Conservation (phyloP, 352 stramenopile genomes). For the Phytopythium helicoides region DNA sequence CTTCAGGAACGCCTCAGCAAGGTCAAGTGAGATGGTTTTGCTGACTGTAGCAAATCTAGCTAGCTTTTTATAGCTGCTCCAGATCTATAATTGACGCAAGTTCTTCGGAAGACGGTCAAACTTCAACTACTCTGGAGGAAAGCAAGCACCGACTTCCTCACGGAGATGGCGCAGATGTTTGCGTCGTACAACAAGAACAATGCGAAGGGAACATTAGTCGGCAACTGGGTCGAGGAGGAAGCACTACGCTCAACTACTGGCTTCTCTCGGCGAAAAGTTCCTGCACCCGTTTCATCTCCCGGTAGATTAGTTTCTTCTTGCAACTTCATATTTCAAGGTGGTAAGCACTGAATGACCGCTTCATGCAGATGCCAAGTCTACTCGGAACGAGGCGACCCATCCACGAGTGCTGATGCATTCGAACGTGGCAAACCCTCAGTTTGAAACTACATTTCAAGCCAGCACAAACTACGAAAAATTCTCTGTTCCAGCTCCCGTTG, state of each 20-base stretch:
- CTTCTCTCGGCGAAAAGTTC: constrained; percentile 55
- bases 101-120: too few relatives aligned
- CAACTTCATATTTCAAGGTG: too few relatives aligned
- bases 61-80: too few relatives aligned
- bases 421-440: constrained; percentile 17
- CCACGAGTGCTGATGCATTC: constrained; percentile 50
- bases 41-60: too few relatives aligned
- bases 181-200: constrained; percentile 85
- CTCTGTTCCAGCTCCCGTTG: constrained; percentile 19
- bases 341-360: too few relatives aligned
- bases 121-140: too few relatives aligned
- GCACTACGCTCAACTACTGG: constrained; percentile 59
- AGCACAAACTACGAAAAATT: constrained; percentile 46
- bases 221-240: constrained; percentile 86
- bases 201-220: constrained; percentile 63
- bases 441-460: constrained; percentile 61
- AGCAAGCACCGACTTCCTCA: too few relatives aligned
- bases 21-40: too few relatives aligned
- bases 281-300: constrained; percentile 25
- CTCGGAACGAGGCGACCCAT: constrained; percentile 42
- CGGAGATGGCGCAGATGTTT: constrained; percentile 38
- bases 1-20: too few relatives aligned
- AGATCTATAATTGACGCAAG: too few relatives aligned
- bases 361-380: constrained; percentile 39
- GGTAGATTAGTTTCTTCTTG: too few relatives aligned